phyloP scores from a whole-genome alignment of 176 grass and related monocot species.

The Tuctoria greenei region DNA sequence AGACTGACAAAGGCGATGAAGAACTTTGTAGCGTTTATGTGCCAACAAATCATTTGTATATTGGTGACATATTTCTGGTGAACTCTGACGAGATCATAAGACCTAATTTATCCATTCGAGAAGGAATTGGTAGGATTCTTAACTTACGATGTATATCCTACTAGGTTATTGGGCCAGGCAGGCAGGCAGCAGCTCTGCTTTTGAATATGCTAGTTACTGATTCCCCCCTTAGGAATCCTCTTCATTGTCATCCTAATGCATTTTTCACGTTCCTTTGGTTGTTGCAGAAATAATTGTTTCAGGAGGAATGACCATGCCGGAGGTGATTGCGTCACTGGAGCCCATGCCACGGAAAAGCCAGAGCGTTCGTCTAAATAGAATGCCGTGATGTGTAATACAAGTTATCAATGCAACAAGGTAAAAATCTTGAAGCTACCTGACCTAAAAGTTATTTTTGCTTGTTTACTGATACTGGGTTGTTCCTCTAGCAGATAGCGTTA shows the following conservation, averaged over 20 bases:
- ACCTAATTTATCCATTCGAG: conserved; percentile 91
- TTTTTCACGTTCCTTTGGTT: conserved; percentile 18
- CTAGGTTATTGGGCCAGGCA: not conserved
- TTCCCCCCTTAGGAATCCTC: not conserved
- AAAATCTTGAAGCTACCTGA: not conserved
- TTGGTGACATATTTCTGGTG: conserved; percentile 96
- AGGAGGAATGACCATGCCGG: conserved; percentile 98
- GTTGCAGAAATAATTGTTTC: conserved; percentile 96
- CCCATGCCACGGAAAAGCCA: conserved; percentile 68
- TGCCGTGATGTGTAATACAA: conserved; percentile 38
- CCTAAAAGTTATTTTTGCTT: not conserved
- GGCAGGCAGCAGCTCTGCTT: not conserved
- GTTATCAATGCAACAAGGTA: not conserved
- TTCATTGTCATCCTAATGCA: not conserved
- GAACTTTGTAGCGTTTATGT: conserved; percentile 96
- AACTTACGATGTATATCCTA: not conserved
- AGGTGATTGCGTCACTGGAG: conserved; percentile 80
- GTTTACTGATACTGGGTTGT: conserved; percentile 4
- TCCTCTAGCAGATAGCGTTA: not conserved
- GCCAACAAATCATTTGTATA: conserved; percentile 98
- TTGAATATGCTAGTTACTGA: not conserved
- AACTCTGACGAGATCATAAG: conserved; percentile 93
- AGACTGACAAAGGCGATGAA: conserved; percentile 95
- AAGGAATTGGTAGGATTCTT: conserved; percentile 76
- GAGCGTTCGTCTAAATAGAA: conserved; percentile 76